A percentile compares a stretch with the other conserved stretches of the same genome.
These are phyloP conservation scores for Monilinia aucupariae DNA, from an alignment of 2,329 filamentous ascomycete genomes.

Conservation along the genomic window DNA sequence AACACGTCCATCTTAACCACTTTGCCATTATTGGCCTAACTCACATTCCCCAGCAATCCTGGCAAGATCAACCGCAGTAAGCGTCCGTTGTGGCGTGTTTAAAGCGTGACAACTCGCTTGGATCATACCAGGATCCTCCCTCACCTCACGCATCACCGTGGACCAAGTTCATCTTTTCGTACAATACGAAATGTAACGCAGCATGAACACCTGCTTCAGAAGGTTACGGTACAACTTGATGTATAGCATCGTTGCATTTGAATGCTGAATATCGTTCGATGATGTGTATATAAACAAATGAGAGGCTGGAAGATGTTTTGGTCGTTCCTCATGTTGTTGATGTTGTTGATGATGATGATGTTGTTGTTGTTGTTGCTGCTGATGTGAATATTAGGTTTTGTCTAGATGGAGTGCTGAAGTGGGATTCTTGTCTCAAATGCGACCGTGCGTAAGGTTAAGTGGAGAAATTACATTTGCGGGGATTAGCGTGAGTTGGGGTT, in stretches of 20 bases:
- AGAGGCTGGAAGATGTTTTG: not conserved
- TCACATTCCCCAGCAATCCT: not conserved
- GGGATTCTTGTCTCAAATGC: not conserved
- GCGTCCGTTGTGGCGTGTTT: not conserved
- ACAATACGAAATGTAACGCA: not conserved
- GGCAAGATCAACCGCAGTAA: constrained; percentile 4
- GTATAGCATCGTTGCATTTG: not conserved
- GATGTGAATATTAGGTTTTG: not conserved
- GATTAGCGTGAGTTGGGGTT: constrained; percentile 1
- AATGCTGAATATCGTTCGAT: not conserved
- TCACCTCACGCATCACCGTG: not conserved
- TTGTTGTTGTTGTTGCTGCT: no score
- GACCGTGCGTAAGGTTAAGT: not conserved
- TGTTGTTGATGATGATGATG: no score
- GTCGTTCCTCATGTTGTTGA: not conserved
- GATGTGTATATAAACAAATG: not conserved
- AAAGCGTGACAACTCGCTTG: not conserved
- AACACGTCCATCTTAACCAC: not conserved
- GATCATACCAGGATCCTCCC: not conserved
- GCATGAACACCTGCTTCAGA: constrained; percentile 3
- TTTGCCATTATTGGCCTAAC: constrained; percentile 2
- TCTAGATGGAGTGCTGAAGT: not conserved
- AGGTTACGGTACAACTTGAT: not conserved
- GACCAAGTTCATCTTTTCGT: not conserved
- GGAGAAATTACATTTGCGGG: not conserved